Conservation (phyloP, 2,329 filamentous ascomycete genomes). For the Apiospora rasikravindrae region DNA sequence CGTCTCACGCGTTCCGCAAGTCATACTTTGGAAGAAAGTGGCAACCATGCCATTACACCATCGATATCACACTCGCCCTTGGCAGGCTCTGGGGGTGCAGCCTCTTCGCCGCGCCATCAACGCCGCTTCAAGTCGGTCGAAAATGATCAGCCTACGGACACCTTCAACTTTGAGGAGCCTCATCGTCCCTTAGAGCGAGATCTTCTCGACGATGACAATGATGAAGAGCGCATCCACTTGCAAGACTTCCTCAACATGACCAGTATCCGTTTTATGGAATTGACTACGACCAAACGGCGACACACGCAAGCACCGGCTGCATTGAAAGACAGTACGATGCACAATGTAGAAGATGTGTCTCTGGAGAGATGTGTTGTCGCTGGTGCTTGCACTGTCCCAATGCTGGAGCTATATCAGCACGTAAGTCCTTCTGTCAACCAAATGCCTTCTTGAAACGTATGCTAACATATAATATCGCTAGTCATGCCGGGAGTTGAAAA, state of each 20-base stretch:
- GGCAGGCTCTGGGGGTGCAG: slow-evolving; percentile 43
- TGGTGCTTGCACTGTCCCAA: slow-evolving; percentile 88
- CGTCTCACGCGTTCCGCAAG: slow-evolving; percentile 57
- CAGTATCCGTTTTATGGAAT: slow-evolving; percentile 96
- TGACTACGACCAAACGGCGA: slow-evolving; percentile 92
- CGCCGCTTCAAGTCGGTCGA: slow-evolving; percentile 60
- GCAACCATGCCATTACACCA: slow-evolving; percentile 43
- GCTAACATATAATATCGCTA: slow-evolving; percentile 40
- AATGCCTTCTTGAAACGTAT: slow-evolving; percentile 7
- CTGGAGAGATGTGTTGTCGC: slow-evolving; percentile 85
- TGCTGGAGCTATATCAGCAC: slow-evolving; percentile 94
- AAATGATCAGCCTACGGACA: slow-evolving; percentile 51
- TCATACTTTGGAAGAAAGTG: slow-evolving; percentile 50
- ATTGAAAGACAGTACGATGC: slow-evolving; percentile 48
- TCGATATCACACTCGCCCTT: slow-evolving; percentile 54
- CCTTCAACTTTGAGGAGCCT: slow-evolving; percentile 51
- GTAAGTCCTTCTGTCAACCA: slow-evolving; percentile 47
- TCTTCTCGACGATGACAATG: slow-evolving; percentile 51
- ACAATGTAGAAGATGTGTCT: slow-evolving; percentile 57
- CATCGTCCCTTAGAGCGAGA: slow-evolving; percentile 38
- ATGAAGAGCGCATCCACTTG: slow-evolving; percentile 73
- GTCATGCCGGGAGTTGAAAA: slow-evolving; percentile 93
- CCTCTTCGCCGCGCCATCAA: slow-evolving; percentile 61
- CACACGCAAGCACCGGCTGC: slow-evolving; percentile 73
- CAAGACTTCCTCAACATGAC: slow-evolving; percentile 95